These are phyloP conservation scores for Thraustochytrium striatum DNA, from an alignment of 352 stramenopile genomes.

Conservation along the genomic window DNA sequence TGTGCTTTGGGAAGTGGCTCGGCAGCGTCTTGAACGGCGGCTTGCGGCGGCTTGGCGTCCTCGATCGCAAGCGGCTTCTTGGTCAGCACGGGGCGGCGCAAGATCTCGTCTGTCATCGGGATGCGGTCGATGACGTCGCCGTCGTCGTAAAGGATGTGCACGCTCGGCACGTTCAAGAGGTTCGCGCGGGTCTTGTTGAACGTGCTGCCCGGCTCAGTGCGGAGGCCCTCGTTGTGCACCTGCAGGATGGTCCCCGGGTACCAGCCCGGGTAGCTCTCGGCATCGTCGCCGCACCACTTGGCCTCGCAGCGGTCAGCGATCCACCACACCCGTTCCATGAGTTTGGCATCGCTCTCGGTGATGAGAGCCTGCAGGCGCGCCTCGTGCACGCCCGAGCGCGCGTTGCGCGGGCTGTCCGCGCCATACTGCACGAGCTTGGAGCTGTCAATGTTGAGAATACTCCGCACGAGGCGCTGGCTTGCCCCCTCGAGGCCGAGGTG, in stretches of 20 bases:
- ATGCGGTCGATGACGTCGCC: constrained; percentile 31
- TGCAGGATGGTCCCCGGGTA: constrained; percentile 43
- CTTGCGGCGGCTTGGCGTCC: no score
- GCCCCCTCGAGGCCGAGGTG: constrained; percentile 15
- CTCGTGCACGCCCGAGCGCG: neutral
- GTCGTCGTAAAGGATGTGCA: constrained; percentile 46
- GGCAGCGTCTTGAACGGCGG: no score
- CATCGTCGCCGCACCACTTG: constrained; percentile 36
- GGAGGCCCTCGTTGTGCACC: neutral
- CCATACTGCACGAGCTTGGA: neutral
- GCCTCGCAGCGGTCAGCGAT: constrained; percentile 36
- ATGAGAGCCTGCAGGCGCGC: neutral
- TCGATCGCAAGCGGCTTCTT: no score
- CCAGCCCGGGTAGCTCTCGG: constrained; percentile 43
- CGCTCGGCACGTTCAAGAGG: neutral
- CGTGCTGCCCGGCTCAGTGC: neutral
- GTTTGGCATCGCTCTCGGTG: constrained; percentile 15
- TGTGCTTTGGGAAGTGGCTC: no score
- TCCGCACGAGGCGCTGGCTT: neutral
- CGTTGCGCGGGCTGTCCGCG: neutral
- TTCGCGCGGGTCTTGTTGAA: neutral
- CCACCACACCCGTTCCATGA: constrained; percentile 39
- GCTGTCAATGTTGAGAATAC: neutral
- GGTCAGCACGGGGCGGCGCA: neutral
- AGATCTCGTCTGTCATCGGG: neutral